A percentile compares a stretch with the other conserved stretches of the same genome.
Conservation (phyloP, 1,284 basidiomycete species). For the Ganoderma multipileum region DNA sequence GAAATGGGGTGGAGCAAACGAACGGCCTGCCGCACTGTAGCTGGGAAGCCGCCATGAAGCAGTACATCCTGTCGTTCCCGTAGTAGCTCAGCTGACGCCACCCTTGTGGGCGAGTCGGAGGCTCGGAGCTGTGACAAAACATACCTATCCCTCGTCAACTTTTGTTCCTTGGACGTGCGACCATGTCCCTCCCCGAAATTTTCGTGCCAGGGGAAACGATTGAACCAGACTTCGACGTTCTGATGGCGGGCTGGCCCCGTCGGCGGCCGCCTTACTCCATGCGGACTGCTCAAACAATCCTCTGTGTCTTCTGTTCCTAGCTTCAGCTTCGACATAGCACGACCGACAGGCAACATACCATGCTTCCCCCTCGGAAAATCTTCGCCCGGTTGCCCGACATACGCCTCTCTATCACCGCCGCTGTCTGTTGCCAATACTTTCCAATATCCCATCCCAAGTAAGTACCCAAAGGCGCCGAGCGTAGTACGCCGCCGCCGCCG, state of each 20-base stretch:
- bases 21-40: constrained; percentile 56
- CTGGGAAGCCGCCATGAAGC: constrained; percentile 68
- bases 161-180: background rate
- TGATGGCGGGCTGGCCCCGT: background rate
- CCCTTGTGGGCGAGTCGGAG: background rate
- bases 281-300: background rate
- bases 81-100: constrained; percentile 40
- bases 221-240: background rate
- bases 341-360: background rate
- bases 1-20: constrained; percentile 43
- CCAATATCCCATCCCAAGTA: background rate
- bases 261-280: background rate
- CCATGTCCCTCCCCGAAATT: background rate
- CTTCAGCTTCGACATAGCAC: background rate
- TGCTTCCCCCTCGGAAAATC: background rate
- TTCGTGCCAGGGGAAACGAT: background rate
- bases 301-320: background rate
- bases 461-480: background rate
- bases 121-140: background rate
- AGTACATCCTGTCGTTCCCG: constrained; percentile 66
- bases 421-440: background rate
- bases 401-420: background rate
- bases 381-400: background rate
- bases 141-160: background rate
- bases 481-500: background rate